Evolutionary conservation across 345 rosid species (phyloP), one percentile per base, ranked within the genome.

Genomic region (Gossypium herbaceum): DNA sequence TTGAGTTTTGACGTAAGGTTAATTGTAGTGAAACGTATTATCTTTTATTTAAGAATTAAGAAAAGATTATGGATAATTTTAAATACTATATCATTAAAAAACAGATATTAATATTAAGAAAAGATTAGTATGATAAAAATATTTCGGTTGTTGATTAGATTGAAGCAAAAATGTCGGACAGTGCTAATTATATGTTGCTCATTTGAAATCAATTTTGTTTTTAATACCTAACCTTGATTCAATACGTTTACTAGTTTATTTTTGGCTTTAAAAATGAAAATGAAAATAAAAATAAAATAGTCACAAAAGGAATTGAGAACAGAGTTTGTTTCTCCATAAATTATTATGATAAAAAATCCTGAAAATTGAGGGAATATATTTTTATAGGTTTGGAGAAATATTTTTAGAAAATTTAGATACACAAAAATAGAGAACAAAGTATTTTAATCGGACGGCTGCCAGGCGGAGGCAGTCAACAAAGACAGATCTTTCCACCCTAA

Each of bases 401-500:
- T 45, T 45, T 45, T 45, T 10, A 57, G 56, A 54, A 50, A 39
- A 71, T 34, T n/a, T 72, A 54, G 39, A n/a, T 57, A 72, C 65
- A 39, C 52, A 56, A 24, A 57, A 72, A 54, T 20, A 39, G 29
- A 55, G 9, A n/a, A 19, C 41, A 25, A 19, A 41, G 29, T 55
- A 72, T 75, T 59, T 85, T 77, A 86, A 82, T 85, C 87, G 24
- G 86, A 88, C 74, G 94, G 93, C 74, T 83, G 86, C 98, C 98
- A 94, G 0, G 97, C 98, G 0, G 97, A 91, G 51, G 98, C 98
- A 9, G 95, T 92, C 86, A 94, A 74, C 85, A 94, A 73, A 1
- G 97, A 90, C 79, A 94, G 83, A 78, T 94, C 97, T 86, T 94
- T 94, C 98, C 98, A 94, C 4, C 98, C 98, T 48, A 94, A 82